Evolutionary conservation across 1,139 yeast genomes (phyloP), one percentile per base, ranked within the genome.

Genomic region (Wickerhamiella pararugosa): DNA sequence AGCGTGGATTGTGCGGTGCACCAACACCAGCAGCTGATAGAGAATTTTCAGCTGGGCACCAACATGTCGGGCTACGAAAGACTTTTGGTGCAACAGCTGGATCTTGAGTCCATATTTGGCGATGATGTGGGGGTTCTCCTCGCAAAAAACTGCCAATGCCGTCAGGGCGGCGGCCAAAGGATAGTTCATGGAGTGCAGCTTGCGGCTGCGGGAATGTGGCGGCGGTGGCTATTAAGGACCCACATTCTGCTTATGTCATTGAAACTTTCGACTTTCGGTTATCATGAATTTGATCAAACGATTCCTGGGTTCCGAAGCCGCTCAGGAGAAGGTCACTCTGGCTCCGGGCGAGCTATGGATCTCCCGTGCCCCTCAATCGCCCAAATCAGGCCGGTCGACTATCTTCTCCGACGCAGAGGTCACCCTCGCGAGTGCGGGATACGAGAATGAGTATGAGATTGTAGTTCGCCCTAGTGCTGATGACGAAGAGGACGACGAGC

Each of bases 301-400:
- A 28, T 25, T 86, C 51, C 68, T 86, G 56, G 77, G 39, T 43
- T 63, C 75, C 5, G 66, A 71, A 11, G 65, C 77, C 34, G 71
- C 75, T 37, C 83, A 78, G 53, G 93, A 79, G 51, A 63, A 83
- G 37, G 76, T 77, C 9, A 69, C 73, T 55, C 70, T 90, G 40
- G 84, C 94, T 1, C 71, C 79, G 1, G 98, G 97, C 6, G 79
- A 77, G 59, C 68, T 90, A 43, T 81, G 70, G 55, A 66, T 87
- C 39, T 70, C 81, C 27, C 67, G 97, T 40, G 69, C 81, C 4
- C 82, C 83, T 6, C 70, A 69, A 10, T 80, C 94, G 6, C 95
- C 94, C 9, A 83, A 83, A 57, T 90, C 94, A 3, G 86, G 77
- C 28, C 67, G 77, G 36, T 96, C 90, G 59, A 86, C 95, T 58